Conservation (phyloP, 176 grass and related monocot genomes). For the Panicum miliaceum region DNA sequence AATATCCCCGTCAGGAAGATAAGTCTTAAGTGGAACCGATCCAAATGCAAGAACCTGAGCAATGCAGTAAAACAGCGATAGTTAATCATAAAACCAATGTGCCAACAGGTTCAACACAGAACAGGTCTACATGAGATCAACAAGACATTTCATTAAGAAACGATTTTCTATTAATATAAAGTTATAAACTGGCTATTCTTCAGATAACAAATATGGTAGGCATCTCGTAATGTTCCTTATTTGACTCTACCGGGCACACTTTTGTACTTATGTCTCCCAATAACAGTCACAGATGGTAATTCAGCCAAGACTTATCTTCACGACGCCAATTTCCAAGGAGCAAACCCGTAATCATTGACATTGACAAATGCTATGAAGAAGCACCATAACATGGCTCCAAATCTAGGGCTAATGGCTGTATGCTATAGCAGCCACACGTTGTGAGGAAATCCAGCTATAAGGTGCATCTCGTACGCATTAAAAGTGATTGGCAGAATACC, state of each 20-base stretch:
- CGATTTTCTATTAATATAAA: not conserved
- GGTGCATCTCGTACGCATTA: slow-evolving; percentile 31
- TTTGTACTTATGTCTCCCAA: not conserved
- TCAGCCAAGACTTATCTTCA: slow-evolving; percentile 15
- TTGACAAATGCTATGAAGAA: slow-evolving; percentile 28
- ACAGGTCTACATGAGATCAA: not conserved
- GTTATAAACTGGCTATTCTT: not conserved
- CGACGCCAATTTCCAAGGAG: not conserved
- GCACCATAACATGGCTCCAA: slow-evolving; percentile 25
- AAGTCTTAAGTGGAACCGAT: slow-evolving; percentile 94
- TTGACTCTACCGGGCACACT: slow-evolving; percentile 6
- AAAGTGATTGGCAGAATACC: slow-evolving; percentile 22
- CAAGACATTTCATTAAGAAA: not conserved
- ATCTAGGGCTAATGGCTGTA: slow-evolving; percentile 10
- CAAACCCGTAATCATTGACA: slow-evolving; percentile 23
- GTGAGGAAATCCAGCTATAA: slow-evolving; percentile 41
- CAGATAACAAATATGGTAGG: slow-evolving; percentile 1
- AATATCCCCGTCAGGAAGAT: slow-evolving; percentile 95
- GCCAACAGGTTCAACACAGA: slow-evolving; percentile 20
- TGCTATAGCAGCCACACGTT: slow-evolving; percentile 19
- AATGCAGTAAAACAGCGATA: not conserved
- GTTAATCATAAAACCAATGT: not conserved
- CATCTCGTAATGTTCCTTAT: slow-evolving; percentile 8
- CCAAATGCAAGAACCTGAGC: slow-evolving; percentile 82
- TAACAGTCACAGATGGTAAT: slow-evolving; percentile 1